Conservation (phyloP, 1,284 basidiomycete species). For the Mrakiaceae sp. region DNA sequence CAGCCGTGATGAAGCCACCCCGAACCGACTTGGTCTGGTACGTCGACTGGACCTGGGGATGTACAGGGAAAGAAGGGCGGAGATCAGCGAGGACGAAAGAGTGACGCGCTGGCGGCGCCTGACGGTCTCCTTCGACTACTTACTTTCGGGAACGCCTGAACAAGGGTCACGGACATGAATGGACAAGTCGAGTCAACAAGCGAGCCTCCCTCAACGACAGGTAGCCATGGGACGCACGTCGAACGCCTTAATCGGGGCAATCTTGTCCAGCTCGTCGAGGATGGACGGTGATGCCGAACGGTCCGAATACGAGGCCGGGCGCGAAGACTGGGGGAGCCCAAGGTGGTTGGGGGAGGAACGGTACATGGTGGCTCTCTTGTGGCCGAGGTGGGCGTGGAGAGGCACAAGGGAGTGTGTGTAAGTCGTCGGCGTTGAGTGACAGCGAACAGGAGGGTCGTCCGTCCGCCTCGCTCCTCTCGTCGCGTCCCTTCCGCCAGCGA, state of each 20-base stretch:
- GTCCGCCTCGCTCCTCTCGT: too few species aligned
- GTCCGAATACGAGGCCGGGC: too few species aligned
- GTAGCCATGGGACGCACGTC: conserved; percentile 19
- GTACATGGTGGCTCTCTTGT: too few species aligned
- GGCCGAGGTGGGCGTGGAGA: too few species aligned
- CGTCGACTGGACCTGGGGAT: conserved; percentile 75
- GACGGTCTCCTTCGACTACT: neutral
- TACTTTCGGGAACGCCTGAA: neutral
- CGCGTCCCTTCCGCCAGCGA: too few species aligned
- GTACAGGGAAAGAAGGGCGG: conserved; percentile 62
- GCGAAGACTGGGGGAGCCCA: too few species aligned
- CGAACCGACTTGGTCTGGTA: conserved; percentile 77
- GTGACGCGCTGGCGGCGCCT: conserved; percentile 12
- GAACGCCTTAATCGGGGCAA: conserved; percentile 35
- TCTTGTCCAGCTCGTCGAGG: conserved; percentile 32
- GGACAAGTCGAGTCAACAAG: neutral
- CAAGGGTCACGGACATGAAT: neutral
- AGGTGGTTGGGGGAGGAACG: too few species aligned
- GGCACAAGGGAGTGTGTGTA: too few species aligned
- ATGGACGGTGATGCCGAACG: too few species aligned
- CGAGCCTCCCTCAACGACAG: neutral
- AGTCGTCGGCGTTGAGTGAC: too few species aligned
- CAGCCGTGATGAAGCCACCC: conserved; percentile 68
- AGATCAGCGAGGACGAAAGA: conserved; percentile 38
- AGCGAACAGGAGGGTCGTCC: too few species aligned